Conservation (phyloP, 73 alveolate species). For the Stentor coeruleus region DNA sequence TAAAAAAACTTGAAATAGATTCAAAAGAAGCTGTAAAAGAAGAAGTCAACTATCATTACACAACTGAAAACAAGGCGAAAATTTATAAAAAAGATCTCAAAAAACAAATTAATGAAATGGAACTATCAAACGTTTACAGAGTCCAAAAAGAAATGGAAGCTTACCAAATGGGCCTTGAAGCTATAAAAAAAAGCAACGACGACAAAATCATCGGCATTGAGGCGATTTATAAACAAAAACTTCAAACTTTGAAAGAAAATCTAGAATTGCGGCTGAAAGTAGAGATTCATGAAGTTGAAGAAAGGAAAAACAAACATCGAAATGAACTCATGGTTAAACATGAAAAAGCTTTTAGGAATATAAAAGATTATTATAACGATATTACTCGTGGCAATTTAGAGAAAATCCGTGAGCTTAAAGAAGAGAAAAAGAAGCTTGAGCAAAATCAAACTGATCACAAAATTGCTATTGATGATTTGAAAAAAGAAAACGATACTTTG, state of each 20-base stretch:
- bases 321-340: conserved; percentile 85
- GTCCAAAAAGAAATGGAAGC: too few relatives aligned
- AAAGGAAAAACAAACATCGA: conserved; percentile 86
- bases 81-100: conserved; percentile 73
- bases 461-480: background rate
- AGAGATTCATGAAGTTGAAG: conserved; percentile 93
- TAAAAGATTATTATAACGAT: conserved; percentile 84
- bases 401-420: conserved; percentile 79
- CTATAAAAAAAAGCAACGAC: too few relatives aligned
- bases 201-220: too few relatives aligned
- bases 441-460: too few relatives aligned
- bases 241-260: conserved; percentile 69
- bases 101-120: conserved; percentile 60
- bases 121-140: conserved; percentile 61
- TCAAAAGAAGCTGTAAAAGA: conserved; percentile 67
- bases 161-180: too few relatives aligned
- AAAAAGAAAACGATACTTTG: background rate
- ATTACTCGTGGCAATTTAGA: conserved; percentile 89
- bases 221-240: conserved; percentile 61
- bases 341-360: conserved; percentile 86
- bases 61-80: conserved; percentile 71
- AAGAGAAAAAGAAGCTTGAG: too few relatives aligned
- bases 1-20: conserved; percentile 69
- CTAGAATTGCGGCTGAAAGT: conserved; percentile 86
- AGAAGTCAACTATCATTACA: conserved; percentile 71